phyloP scores from a whole-genome alignment of 202 grass and related monocot genomes.

The Miscanthus sacchariflorus region DNA sequence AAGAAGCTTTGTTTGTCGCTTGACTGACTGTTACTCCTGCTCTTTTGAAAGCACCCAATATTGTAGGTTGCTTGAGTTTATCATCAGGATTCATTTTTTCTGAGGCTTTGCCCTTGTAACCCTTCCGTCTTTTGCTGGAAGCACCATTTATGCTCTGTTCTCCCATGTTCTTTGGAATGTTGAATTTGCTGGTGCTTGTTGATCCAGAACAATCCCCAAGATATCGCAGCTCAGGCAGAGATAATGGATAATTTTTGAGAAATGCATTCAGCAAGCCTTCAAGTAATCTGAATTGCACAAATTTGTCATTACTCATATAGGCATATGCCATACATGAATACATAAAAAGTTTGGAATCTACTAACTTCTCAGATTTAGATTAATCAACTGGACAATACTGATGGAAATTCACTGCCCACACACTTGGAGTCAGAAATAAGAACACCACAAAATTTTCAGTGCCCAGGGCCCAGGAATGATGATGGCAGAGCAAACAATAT shows the following conservation, averaged over 20 bases:
- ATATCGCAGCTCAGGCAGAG: slow-evolving; percentile 76
- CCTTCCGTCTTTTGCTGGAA: slow-evolving; percentile 67
- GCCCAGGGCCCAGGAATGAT: slow-evolving; percentile 30
- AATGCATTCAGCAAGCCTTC: slow-evolving; percentile 73
- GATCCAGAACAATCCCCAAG: slow-evolving; percentile 58
- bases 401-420: slow-evolving; percentile 21
- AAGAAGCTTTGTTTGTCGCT: slow-evolving; percentile 63
- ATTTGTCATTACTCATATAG: slow-evolving; percentile 17
- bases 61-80: slow-evolving; percentile 74
- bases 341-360: slow-evolving; percentile 11
- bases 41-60: slow-evolving; percentile 82
- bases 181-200: slow-evolving; percentile 55
- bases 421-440: slow-evolving; percentile 32
- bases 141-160: slow-evolving; percentile 48
- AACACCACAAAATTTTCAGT: not conserved
- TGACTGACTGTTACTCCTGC: slow-evolving; percentile 71
- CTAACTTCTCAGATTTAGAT: slow-evolving; percentile 17
- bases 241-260: slow-evolving; percentile 69
- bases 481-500: slow-evolving; percentile 29
- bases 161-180: slow-evolving; percentile 60
- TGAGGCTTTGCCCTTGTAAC: slow-evolving; percentile 55
- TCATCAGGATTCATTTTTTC: slow-evolving; percentile 60
- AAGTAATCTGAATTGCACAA: slow-evolving; percentile 68
- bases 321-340: slow-evolving; percentile 15
- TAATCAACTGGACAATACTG: not conserved